Conservation (phyloP, 2,329 filamentous ascomycete genomes). For the Cercospora sp. region DNA sequence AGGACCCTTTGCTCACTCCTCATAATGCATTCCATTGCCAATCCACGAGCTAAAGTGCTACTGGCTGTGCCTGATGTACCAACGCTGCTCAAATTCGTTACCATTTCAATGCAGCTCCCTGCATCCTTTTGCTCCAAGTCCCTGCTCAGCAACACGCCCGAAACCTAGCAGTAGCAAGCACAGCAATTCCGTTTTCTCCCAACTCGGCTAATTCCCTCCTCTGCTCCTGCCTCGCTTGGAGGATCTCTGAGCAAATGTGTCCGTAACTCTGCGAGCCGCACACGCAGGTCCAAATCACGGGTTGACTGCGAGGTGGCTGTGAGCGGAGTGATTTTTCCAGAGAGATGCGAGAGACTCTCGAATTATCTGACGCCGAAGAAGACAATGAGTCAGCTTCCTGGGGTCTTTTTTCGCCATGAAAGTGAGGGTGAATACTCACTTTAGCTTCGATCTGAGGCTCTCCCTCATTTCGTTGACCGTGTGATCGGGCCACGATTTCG, state of each 20-base stretch:
- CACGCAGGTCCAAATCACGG: conserved; percentile 1
- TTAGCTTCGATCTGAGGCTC: conserved; percentile 33
- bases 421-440: conserved; percentile 32
- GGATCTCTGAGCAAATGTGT: conserved; percentile 6
- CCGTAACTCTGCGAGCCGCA: conserved; percentile 1
- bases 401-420: background rate
- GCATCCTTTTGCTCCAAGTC: background rate
- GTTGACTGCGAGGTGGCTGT: conserved; percentile 1
- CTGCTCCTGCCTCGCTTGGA: conserved; percentile 1
- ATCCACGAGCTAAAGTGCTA: background rate
- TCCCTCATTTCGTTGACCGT: conserved; percentile 33
- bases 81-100: background rate
- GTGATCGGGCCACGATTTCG: conserved; percentile 26
- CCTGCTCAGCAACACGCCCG: background rate
- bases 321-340: background rate
- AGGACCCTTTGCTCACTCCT: background rate
- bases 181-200: background rate
- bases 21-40: background rate
- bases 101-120: background rate
- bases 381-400: background rate
- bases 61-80: background rate
- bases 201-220: conserved; percentile 2
- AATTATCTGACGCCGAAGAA: background rate
- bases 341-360: background rate
- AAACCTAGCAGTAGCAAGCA: conserved; percentile 12